Base-by-base conservation (phyloP, 176 grass and related monocot species). In the Canna indica region DNA sequence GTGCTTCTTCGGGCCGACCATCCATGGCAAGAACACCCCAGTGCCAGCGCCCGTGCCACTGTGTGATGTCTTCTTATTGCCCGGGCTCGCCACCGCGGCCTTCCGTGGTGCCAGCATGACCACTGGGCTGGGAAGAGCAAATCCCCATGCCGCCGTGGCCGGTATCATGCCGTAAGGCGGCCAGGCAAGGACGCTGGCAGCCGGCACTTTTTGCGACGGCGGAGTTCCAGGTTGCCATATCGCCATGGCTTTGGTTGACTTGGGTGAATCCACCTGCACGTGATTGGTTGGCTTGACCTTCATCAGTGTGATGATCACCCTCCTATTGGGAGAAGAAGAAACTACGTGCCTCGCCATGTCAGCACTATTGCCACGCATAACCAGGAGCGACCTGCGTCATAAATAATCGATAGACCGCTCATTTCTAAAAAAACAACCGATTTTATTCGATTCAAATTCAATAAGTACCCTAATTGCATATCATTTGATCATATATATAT, bases 311-410 rank as follows among this genome's bases (percentile, higher is more conserved):
- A 99, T 85, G 84, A 90, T 93, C 67, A 88, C 86, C 25, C 94
- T 87, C 39, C 59, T 82, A 79, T 87, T 93, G 52, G 84, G 67
- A 15, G 95, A 99, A 5, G 84, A 85, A 70, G 90, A 99, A 41
- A 99, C 85, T 1, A 99, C 95, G 12, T 99, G 89, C 65, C 90
- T 85, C 0, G 95, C 95, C 87, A 93, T 94, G 76, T 99, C 95
- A 9, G 95, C 90, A 25, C 95, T 99, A 76, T 99, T 99, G 48
- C 95, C 95, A 15, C 95, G 95, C 95, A 99, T 94, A 4, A 99
- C 95, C 31, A 99, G 73, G 25, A 99, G 87, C 3, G 95, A 93
- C 54, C 95, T 99, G 84, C 71, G 50, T 22, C 16, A 13, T n/a
- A n/a, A n/a, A n/a, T n/a, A n/a, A n/a, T n/a, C n/a, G n/a, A n/a